These are phyloP conservation scores for Lactarius hatsudake DNA, from an alignment of 768 basidiomycete species.

Conservation along the genomic window DNA sequence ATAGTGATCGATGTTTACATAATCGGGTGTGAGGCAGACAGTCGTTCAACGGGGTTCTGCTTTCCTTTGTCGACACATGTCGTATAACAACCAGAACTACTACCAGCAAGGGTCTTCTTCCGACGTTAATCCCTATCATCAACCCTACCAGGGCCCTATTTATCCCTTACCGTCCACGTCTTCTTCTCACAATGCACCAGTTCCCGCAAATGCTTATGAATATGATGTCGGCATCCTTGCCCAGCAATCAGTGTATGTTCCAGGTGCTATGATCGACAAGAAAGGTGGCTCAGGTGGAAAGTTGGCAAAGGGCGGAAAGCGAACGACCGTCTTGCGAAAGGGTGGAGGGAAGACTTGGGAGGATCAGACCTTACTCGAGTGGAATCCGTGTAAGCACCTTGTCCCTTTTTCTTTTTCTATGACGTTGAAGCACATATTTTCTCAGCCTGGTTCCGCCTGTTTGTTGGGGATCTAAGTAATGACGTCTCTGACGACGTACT, in stretches of 20 bases:
- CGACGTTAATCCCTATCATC: slow-evolving; percentile 80
- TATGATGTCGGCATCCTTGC: slow-evolving; percentile 90
- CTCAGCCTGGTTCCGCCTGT: slow-evolving; percentile 93
- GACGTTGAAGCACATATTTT: slow-evolving; percentile 15
- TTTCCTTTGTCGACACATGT: slow-evolving; percentile 32
- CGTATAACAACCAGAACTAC: slow-evolving; percentile 49
- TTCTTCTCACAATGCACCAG: slow-evolving; percentile 68
- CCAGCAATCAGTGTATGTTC: slow-evolving; percentile 90
- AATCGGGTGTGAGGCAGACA: not conserved
- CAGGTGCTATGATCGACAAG: slow-evolving; percentile 87
- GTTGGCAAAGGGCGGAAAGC: slow-evolving; percentile 84
- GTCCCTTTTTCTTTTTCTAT: not conserved
- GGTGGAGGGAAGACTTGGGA: slow-evolving; percentile 98
- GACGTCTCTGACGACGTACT: slow-evolving; percentile 97
- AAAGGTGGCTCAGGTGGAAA: slow-evolving; percentile 83
- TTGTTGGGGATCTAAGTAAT: slow-evolving; percentile 97
- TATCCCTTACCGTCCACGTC: slow-evolving; percentile 61
- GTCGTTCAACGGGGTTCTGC: not conserved
- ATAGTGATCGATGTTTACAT: not conserved
- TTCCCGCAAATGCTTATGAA: slow-evolving; percentile 88
- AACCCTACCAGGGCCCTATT: slow-evolving; percentile 73
- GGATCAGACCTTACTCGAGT: slow-evolving; percentile 93
- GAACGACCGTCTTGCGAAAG: slow-evolving; percentile 91
- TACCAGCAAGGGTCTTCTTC: slow-evolving; percentile 26
- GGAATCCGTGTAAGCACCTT: slow-evolving; percentile 82